Percentiles rank a stretch among this genome's conserved stretches.
phyloP scores from a whole-genome alignment of 805 yeast species.

The Lachancea sp. region DNA sequence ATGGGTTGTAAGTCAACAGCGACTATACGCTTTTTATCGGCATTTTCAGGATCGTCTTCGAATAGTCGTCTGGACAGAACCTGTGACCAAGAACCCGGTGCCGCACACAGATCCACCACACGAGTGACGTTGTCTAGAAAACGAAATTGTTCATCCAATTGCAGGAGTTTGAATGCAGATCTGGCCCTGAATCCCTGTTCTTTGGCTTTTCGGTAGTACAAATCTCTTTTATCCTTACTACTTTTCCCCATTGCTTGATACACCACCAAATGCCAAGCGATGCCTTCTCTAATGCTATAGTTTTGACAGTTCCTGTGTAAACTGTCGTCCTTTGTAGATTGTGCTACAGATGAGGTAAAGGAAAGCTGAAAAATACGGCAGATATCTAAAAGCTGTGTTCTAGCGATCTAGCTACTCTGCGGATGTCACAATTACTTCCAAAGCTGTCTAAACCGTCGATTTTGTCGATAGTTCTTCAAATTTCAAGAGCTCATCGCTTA shows the following conservation, averaged over 20 bases:
- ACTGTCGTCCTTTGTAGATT: background rate
- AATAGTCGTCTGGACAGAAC: constrained; percentile 71
- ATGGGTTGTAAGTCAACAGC: constrained; percentile 96
- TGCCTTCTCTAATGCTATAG: too few species aligned
- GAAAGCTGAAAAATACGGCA: background rate
- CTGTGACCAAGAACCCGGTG: constrained; percentile 98
- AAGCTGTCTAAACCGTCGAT: background rate
- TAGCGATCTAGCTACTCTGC: background rate
- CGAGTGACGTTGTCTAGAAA: constrained; percentile 65
- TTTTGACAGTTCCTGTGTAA: too few species aligned
- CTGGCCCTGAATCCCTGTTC: constrained; percentile 98
- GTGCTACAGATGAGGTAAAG: background rate
- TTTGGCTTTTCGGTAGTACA: constrained; percentile 88
- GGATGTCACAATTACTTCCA: background rate
- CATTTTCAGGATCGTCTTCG: constrained; percentile 32
- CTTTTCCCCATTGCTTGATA: constrained; percentile 70
- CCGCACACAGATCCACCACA: constrained; percentile 97
- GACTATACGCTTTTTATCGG: constrained; percentile 50
- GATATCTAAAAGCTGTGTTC: background rate
- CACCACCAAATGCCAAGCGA: too few species aligned
- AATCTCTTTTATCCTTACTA: constrained; percentile 89
- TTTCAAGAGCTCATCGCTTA: constrained; percentile 30
- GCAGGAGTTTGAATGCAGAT: constrained; percentile 89
- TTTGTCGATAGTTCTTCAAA: background rate
- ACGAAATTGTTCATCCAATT: constrained; percentile 84